These are phyloP conservation scores for Pelagomonas calceolata DNA, from an alignment of 108 stramenopile genomes.

Conservation along the genomic window DNA sequence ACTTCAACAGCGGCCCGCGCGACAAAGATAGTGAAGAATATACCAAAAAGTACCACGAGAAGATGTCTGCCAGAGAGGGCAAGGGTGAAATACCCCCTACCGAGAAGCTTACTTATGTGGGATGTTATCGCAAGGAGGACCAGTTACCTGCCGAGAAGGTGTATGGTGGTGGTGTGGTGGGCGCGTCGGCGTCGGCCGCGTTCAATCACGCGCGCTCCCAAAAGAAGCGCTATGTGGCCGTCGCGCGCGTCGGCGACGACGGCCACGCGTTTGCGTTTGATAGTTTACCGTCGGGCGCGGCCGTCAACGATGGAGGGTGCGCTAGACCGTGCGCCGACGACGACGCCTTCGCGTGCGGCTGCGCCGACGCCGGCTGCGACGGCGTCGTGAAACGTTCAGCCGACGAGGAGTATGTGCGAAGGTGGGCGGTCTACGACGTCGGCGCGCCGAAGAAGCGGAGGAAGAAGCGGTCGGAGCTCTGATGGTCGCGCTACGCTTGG, in stretches of 20 bases:
- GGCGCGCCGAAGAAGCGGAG: too few species aligned
- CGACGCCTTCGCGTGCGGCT: too few species aligned
- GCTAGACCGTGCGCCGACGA: background rate
- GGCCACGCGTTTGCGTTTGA: background rate
- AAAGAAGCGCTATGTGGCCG: background rate
- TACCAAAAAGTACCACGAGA: conserved; percentile 71
- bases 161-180: background rate
- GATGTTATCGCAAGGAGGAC: background rate
- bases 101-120: background rate
- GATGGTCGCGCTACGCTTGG: too few species aligned
- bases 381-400: too few species aligned
- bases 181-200: background rate
- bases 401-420: too few species aligned
- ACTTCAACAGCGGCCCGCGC: conserved; percentile 64
- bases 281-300: background rate
- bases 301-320: background rate
- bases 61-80: conserved; percentile 38
- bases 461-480: too few species aligned
- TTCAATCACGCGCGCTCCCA: background rate
- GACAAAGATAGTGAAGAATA: conserved; percentile 61
- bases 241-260: background rate
- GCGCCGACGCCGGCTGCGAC: too few species aligned
- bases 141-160: background rate
- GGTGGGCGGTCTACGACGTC: too few species aligned
- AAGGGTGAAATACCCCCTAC: background rate